Base-by-base conservation (phyloP, 176 grass and related monocot genomes). In the Pharus latifolius region DNA sequence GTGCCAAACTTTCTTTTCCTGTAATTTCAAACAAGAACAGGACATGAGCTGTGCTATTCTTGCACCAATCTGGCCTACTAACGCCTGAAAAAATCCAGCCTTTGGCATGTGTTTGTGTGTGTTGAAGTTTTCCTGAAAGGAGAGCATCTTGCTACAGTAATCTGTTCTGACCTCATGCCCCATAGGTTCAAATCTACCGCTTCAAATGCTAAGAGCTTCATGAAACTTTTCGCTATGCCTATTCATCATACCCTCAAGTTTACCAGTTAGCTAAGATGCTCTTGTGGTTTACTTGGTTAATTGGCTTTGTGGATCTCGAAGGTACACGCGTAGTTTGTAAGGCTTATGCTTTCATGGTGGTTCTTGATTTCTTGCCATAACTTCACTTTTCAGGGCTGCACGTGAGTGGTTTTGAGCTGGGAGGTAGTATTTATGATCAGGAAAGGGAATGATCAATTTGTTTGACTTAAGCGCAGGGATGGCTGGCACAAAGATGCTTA, bases 391-490 rank as follows among this genome's bases (percentile, higher is more conserved):
- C 59, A 91, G 84, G 65, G 77, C 9, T 38, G 58, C 34, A 19
- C 8, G 56, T 48, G 29, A 54, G 82, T 82, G 69, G 26, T 68
- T 42, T 74, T 12, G 9, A 47, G 40, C 56, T 56, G 10, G 10
- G 48, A 75, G 56, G 70, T 2, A 41, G 24, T 22, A 4, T 55
- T 42, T 69, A 48, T 85, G 0, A 35, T 69, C 23, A 62, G 29
- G 75, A 55, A 42, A 72, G 24, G 49, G 63, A 40, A 83, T 92
- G 90, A 85, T 88, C 65, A 92, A 83, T 63, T 32, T 85, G 64
- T 88, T 88, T 8, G 85, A 92, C 46, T 65, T 83, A 50, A 83
- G 69, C 17, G 8, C 89, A 7, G 73, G 85, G 57, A 88, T 92
- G 85, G 41, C 85, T 60, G 80, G 59, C 72, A 54, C 48, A 1